Evolutionary conservation across 768 basidiomycete genomes (phyloP), one percentile per base, ranked within the genome.

Genomic region (Naematelia encephala): DNA sequence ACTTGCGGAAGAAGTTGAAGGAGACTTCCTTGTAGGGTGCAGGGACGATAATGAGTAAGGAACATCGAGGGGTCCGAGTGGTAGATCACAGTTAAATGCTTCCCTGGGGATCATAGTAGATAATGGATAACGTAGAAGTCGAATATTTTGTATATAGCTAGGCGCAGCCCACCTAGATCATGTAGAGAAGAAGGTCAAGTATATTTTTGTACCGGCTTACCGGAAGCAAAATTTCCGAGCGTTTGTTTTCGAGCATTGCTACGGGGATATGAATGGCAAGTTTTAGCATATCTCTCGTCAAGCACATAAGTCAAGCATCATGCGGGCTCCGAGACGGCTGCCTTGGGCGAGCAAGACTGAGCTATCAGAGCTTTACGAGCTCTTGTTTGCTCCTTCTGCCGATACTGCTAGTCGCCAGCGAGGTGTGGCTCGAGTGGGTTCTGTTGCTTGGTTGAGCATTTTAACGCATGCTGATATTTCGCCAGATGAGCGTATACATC

Each of bases 401-500:
- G 68, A 72, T 54, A 23, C 3, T 4, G 23, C 12, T 0, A 44
- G 65, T 1, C 30, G 61, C n/a, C 43, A 53, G 14, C 54, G 68
- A 16, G 75, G 65, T 16, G 27, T 77, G 23, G 63, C 73, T 1
- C 60, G 75, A 56, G 75, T 77, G 56, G 58, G 75, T 63, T 42
- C n/a, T 13, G 25, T 26, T 53, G 22, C 16, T 42, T 29, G 30
- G 49, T 27, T 5, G 14, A 10, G 10, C 23, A 21, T 26, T 29
- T 27, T 44, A 14, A 2, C 21, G 2, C 5, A 43, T 5, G 39
- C 13, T 21, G 16, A 28, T 14, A 16, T 28, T 34, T 16, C 51
- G 2, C 23, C 51, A 77, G 74, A 66, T 77, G 57, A 71, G 65
- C 54, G 59, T 72, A 10, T 71, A 76, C 60, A 60, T 73, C 26